Percentiles rank a stretch among this genome's conserved stretches.
These are phyloP conservation scores for Colletotrichum lindemuthianum DNA, from an alignment of 2,329 filamentous ascomycete species.

Conservation along the genomic window DNA sequence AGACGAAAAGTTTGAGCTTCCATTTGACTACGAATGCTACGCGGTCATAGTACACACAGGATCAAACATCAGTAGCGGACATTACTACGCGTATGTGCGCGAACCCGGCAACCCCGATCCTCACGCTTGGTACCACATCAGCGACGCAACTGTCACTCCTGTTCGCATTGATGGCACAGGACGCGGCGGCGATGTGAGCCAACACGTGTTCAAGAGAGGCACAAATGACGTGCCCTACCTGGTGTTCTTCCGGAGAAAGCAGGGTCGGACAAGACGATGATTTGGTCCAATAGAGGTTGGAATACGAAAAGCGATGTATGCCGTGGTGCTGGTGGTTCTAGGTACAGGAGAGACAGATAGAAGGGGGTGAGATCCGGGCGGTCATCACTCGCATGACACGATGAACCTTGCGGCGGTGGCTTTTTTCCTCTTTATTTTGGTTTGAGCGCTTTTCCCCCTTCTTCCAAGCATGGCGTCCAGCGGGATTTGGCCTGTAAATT, in stretches of 20 bases:
- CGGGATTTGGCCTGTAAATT: too few relatives aligned
- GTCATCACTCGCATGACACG: too few relatives aligned
- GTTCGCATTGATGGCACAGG: slow-evolving; percentile 53
- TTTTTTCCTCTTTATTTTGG: too few relatives aligned
- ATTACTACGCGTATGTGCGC: slow-evolving; percentile 80
- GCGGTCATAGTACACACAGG: slow-evolving; percentile 85
- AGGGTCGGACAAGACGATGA: slow-evolving; percentile 26
- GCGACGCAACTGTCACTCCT: slow-evolving; percentile 55
- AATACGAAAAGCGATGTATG: not conserved
- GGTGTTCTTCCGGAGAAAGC: slow-evolving; percentile 56
- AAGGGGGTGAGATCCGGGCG: too few relatives aligned
- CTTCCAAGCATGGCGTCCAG: too few relatives aligned
- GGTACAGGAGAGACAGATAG: too few relatives aligned
- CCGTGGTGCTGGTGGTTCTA: too few relatives aligned
- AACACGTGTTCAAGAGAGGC: slow-evolving; percentile 51
- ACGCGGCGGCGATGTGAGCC: slow-evolving; percentile 46
- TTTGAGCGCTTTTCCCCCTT: too few relatives aligned
- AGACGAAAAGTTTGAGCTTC: slow-evolving; percentile 56
- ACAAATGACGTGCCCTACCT: slow-evolving; percentile 56
- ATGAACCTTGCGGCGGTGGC: too few relatives aligned
- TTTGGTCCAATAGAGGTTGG: slow-evolving; percentile 18
- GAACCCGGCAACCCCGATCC: slow-evolving; percentile 60
- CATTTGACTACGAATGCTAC: slow-evolving; percentile 86
- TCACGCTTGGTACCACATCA: slow-evolving; percentile 59
- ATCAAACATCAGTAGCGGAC: slow-evolving; percentile 73